phyloP scores from a whole-genome alignment of 371 early-diverging fungal genomes.

The Phascolomyces articulosus region DNA sequence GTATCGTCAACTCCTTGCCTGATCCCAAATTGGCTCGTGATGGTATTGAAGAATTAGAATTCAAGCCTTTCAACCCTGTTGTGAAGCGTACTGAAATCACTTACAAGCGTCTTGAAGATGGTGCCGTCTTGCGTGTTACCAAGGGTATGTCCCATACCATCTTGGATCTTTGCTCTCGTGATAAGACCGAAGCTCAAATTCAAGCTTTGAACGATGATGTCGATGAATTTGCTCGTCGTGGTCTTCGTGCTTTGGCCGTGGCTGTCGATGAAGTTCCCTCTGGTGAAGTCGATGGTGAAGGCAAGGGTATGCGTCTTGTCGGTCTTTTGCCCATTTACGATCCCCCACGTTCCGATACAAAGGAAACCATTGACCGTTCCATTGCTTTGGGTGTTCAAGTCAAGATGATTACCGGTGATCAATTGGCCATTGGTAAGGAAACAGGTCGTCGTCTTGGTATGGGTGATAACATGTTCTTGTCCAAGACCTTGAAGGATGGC shows the following conservation, averaged over 20 bases:
- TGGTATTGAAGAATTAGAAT: constrained; percentile 66
- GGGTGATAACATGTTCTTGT: constrained; percentile 69
- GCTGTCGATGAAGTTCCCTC: constrained; percentile 62
- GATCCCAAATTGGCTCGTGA: constrained; percentile 55
- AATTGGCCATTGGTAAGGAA: constrained; percentile 84
- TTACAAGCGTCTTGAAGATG: constrained; percentile 59
- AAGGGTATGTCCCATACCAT: constrained; percentile 74
- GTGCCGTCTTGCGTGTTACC: constrained; percentile 61
- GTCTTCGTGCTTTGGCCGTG: constrained; percentile 80
- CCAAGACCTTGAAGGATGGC: constrained; percentile 71
- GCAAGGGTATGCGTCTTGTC: constrained; percentile 60
- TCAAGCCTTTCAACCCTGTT: constrained; percentile 84
- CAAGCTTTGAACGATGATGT: constrained; percentile 57
- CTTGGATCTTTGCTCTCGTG: constrained; percentile 64
- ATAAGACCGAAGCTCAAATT: constrained; percentile 57
- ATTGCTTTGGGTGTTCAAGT: constrained; percentile 84
- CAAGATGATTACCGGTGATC: constrained; percentile 94
- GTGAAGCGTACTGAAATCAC: constrained; percentile 83
- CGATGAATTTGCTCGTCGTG: constrained; percentile 70
- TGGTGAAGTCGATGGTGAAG: constrained; percentile 56
- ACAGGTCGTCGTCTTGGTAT: constrained; percentile 72
- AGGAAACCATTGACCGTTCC: constrained; percentile 80
- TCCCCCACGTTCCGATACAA: constrained; percentile 81
- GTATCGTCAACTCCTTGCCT: constrained; percentile 62
- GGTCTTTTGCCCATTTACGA: constrained; percentile 81